These are phyloP conservation scores for Diplodia mutila DNA, from an alignment of 2,329 filamentous ascomycete species.

Conservation along the genomic window DNA sequence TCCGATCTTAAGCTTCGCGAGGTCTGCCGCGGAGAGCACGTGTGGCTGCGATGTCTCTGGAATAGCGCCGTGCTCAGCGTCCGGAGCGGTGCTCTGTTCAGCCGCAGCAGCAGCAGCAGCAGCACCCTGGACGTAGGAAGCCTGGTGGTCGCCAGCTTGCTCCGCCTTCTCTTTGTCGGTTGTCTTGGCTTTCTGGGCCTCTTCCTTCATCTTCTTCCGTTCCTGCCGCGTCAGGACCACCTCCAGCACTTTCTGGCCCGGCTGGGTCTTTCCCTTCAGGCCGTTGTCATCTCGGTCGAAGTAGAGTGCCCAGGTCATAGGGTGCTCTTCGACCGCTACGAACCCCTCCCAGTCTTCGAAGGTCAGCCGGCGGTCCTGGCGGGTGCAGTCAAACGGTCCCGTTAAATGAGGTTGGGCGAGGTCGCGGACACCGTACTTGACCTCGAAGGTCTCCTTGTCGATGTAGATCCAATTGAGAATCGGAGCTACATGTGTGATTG, in stretches of 20 bases:
- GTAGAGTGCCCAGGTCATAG: slow-evolving; percentile 44
- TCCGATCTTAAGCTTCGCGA: slow-evolving; percentile 9
- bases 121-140: neutral
- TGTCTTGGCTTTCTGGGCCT: neutral
- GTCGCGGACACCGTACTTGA: slow-evolving; percentile 41
- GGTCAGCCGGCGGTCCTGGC: slow-evolving; percentile 43
- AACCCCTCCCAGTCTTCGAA: slow-evolving; percentile 47
- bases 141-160: slow-evolving; percentile 2
- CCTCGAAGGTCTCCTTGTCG: slow-evolving; percentile 41
- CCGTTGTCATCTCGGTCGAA: slow-evolving; percentile 51
- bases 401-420: slow-evolving; percentile 43
- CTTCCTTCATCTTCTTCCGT: slow-evolving; percentile 15
- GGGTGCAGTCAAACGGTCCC: slow-evolving; percentile 44
- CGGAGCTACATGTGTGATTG: slow-evolving; percentile 52
- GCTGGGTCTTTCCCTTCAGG: neutral
- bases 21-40: neutral
- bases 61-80: neutral
- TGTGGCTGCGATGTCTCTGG: neutral
- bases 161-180: slow-evolving; percentile 9
- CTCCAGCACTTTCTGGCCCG: neutral
- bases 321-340: slow-evolving; percentile 43
- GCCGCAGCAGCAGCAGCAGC: neutral
- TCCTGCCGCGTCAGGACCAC: slow-evolving; percentile 14
- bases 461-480: slow-evolving; percentile 48
- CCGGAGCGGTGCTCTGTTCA: neutral